A percentile compares a stretch with the other conserved stretches of the same genome.
These are phyloP conservation scores for Tuber aestivum DNA, from an alignment of 495 filamentous ascomycete species.

Conservation along the genomic window DNA sequence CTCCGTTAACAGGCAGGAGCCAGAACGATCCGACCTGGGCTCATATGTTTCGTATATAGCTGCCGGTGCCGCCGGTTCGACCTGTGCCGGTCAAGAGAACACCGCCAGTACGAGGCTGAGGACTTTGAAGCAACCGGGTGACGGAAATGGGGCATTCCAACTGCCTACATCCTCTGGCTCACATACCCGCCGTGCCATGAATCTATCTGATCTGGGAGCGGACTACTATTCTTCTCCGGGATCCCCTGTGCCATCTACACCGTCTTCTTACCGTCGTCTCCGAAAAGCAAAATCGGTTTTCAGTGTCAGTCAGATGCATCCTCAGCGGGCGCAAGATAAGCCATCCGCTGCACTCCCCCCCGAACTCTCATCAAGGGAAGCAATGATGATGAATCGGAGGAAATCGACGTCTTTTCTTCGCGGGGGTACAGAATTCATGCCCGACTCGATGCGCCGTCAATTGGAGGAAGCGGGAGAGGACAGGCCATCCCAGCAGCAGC, in stretches of 20 bases:
- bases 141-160: not conserved
- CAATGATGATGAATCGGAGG: constrained; percentile 22
- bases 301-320: constrained; percentile 39
- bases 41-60: constrained; percentile 5
- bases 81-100: not conserved
- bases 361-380: constrained; percentile 21
- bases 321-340: constrained; percentile 16
- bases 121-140: not conserved
- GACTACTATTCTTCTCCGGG: constrained; percentile 56
- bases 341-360: constrained; percentile 25
- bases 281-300: constrained; percentile 71
- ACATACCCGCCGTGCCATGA: constrained; percentile 17
- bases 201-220: constrained; percentile 15
- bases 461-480: constrained; percentile 12
- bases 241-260: constrained; percentile 54
- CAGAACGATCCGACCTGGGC: not conserved
- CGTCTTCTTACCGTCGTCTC: constrained; percentile 69
- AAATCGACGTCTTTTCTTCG: constrained; percentile 41
- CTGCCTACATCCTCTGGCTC: not conserved
- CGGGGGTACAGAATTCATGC: constrained; percentile 42
- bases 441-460: constrained; percentile 30
- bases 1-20: not conserved
- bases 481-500: not conserved
- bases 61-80: not conserved
- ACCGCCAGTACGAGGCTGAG: not conserved